Base-by-base conservation (phyloP, 208 protist species). In the Leishmania braziliensis region DNA sequence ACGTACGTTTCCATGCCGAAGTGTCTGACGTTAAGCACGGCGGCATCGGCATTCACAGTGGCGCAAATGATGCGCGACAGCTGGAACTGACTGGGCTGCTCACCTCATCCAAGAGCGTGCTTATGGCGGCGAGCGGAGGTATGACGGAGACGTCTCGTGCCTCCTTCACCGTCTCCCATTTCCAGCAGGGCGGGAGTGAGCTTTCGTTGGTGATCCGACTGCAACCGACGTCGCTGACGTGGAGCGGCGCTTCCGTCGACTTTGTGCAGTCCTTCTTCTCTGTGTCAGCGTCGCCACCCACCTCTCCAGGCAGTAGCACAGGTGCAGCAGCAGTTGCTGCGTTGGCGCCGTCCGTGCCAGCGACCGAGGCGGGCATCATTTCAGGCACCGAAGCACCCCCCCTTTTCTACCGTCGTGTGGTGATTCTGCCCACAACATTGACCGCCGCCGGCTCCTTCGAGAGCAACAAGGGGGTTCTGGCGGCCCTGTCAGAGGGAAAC, bases 381-480 rank as follows among this genome's bases (percentile, higher is more conserved):
- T 85, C 78, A 20, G 84, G 71, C 36, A 84, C 80, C 26, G 84
- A 81, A 39, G 80, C 84, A 20, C 87, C 87, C 5, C 85, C 87
- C 1, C 78, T 95, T 20, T 93, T 92, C 79, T 95, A 92, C 77
- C 89, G 86, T 50, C 84, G 86, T 63, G 81, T 95, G 75, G 62
- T 88, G 48, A 53, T 95, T n/a, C 77, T 87, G 60, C 88, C 91
- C 14, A 85, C 90, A 51, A 83, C 79, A 18, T 23, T 95, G 66
- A 91, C 86, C 69, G 68, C 93, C 6, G 90, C 90, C 58, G 88
- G 90, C 12, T 88, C 89, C 14, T 93, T 95, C 77, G 79, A 95
- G 39, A 85, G 82, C 69, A 81, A 90, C 53, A 82, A 76, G 51
- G 83, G 82, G 70, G 62, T 88, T 6, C 23, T 84, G 26, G 71